Base-by-base conservation (phyloP, 495 filamentous ascomycete genomes). In the Annulohypoxylon stygium region DNA sequence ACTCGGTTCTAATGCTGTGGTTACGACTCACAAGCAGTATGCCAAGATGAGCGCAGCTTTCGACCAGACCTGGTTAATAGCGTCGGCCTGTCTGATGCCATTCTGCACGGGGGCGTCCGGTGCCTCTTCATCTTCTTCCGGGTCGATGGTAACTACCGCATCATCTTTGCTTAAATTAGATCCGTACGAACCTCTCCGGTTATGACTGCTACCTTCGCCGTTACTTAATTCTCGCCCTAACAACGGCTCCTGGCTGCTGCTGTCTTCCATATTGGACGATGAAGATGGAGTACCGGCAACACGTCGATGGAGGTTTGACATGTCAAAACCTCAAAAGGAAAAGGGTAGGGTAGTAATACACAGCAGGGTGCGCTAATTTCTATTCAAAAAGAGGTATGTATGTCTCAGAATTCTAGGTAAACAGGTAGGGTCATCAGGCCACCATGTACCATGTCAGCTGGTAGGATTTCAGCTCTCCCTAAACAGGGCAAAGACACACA, bases 61-160 rank as follows among this genome's bases (percentile, higher is more conserved):
- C 4, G 83, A 79, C 85, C 85, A 87, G 11, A 81, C 79, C 53
- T 81, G 67, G 25, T 85, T 84, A 7, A 84, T 78, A 34, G 82
- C 84, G 61, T 87, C 84, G 48, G 80, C 78, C 20, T 82, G 79
- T 62, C 79, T 77, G 30, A 87, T 78, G 71, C 85, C 85, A 54
- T 75, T 69, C 54, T 82, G 81, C 18, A 63, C 25, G 10, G 37
- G 11, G 20, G 41, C 39, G 25, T 48, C 58, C 12, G 47, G 23
- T 50, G 58, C 67, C 14, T 76, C 71, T 9, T 70, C 83, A 69
- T 77, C 85, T 55, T 33, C 14, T 10, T 18, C n/a, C 12, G 74
- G 34, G 18, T 65, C 34, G 37, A 69, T 16, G 2, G 53, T 60
- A 26, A 74, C 48, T 3, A 66, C 50, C 26, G 54, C 61, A 55